These are phyloP conservation scores for Phlyctochytrium planicorne DNA, from an alignment of 192 early-diverging fungal genomes.

Conservation along the genomic window DNA sequence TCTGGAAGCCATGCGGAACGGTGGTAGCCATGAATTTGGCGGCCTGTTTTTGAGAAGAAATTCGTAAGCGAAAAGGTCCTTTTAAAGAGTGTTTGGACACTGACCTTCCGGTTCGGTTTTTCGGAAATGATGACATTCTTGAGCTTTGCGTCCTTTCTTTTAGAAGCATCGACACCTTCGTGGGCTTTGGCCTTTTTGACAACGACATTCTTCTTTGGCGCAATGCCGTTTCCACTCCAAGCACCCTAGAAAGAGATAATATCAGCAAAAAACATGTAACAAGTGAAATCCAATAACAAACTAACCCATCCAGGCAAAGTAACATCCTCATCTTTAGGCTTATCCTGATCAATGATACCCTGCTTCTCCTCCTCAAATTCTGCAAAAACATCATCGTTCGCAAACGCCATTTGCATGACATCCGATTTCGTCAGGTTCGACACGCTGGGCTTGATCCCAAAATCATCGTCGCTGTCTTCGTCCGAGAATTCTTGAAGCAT, in stretches of 20 bases:
- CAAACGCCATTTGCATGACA: slow-evolving; percentile 88
- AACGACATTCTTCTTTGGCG: slow-evolving; percentile 62
- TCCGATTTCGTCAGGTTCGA: slow-evolving; percentile 31
- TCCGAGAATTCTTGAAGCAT: slow-evolving; percentile 27
- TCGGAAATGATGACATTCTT: slow-evolving; percentile 94
- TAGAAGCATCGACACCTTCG: slow-evolving; percentile 33
- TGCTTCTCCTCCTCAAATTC: slow-evolving; percentile 90
- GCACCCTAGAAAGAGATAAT: slow-evolving; percentile 53
- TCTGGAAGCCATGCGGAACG: slow-evolving; percentile 85
- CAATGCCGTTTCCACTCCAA: slow-evolving; percentile 72
- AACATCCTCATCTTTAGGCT: slow-evolving; percentile 74
- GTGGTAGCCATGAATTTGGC: slow-evolving; percentile 69
- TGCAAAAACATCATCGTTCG: slow-evolving; percentile 85
- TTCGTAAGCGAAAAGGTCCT: neutral
- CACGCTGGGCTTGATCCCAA: slow-evolving; percentile 10
- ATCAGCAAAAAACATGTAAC: neutral
- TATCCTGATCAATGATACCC: slow-evolving; percentile 66
- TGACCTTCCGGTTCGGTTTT: slow-evolving; percentile 75
- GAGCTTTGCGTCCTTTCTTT: slow-evolving; percentile 65
- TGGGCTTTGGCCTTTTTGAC: slow-evolving; percentile 47
- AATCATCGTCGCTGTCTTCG: slow-evolving; percentile 38
- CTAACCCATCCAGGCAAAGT: slow-evolving; percentile 94
- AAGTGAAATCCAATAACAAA: no score
- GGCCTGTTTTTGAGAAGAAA: no score
- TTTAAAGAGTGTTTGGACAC: neutral